Percentiles rank a stretch among this genome's conserved stretches.
These are phyloP conservation scores for Exophiala bonariae DNA, from an alignment of 2,329 filamentous ascomycete genomes.

Conservation along the genomic window DNA sequence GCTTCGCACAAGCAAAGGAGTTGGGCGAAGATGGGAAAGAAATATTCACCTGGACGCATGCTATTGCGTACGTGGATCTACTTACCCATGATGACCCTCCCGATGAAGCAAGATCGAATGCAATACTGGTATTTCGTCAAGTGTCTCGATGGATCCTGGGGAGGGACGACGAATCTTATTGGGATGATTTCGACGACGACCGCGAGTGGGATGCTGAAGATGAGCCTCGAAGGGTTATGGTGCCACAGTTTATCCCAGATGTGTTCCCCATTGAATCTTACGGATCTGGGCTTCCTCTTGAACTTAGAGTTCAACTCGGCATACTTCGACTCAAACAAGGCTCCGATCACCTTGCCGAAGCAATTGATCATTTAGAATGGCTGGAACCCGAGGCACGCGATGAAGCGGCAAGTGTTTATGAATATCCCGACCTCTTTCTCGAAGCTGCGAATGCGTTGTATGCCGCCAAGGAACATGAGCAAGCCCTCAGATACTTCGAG, in stretches of 20 bases:
- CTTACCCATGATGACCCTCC: slow-evolving; percentile 61
- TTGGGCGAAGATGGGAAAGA: slow-evolving; percentile 41
- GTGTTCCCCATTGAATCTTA: slow-evolving; percentile 61
- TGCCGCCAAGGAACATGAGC: slow-evolving; percentile 49
- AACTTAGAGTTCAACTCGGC: slow-evolving; percentile 81
- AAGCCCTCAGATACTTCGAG: slow-evolving; percentile 61
- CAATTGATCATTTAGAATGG: slow-evolving; percentile 70
- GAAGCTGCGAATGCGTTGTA: slow-evolving; percentile 65
- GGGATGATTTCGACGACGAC: slow-evolving; percentile 74
- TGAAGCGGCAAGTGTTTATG: slow-evolving; percentile 54
- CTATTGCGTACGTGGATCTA: slow-evolving; percentile 82
- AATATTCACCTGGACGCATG: slow-evolving; percentile 71
- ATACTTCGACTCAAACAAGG: slow-evolving; percentile 75
- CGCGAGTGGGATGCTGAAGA: slow-evolving; percentile 84
- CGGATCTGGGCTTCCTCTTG: slow-evolving; percentile 72
- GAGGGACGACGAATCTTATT: slow-evolving; percentile 70
- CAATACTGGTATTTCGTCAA: slow-evolving; percentile 68
- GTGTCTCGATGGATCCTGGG: slow-evolving; percentile 81
- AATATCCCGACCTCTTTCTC: slow-evolving; percentile 77
- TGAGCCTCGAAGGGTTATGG: slow-evolving; percentile 62
- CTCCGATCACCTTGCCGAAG: slow-evolving; percentile 64
- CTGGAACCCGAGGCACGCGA: slow-evolving; percentile 64
- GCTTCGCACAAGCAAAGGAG: slow-evolving; percentile 50
- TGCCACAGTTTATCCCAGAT: slow-evolving; percentile 61
- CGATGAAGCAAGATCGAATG: slow-evolving; percentile 46